These are phyloP conservation scores for Raffaelea albimanens DNA, from an alignment of 2,329 filamentous ascomycete genomes.

Conservation along the genomic window DNA sequence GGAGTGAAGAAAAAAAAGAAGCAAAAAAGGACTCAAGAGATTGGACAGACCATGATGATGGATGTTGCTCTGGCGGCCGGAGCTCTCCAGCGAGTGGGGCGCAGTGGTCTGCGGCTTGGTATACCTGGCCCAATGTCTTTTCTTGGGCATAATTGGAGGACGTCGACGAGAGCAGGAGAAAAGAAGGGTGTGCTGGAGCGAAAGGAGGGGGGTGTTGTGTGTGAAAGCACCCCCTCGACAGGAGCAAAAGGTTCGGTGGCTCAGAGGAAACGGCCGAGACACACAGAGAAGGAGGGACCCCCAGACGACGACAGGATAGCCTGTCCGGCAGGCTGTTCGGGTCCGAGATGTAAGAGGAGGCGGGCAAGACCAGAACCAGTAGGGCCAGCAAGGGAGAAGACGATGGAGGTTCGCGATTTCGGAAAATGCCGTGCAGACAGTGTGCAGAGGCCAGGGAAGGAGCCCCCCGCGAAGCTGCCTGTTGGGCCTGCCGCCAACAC, in stretches of 20 bases:
- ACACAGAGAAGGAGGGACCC: background rate
- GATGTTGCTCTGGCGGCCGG: constrained; percentile 13
- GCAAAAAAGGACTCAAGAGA: background rate
- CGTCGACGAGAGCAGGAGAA: background rate
- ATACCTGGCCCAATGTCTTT: constrained; percentile 44
- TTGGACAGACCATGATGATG: constrained; percentile 13
- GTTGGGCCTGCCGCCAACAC: too few species aligned
- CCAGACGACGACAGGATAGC: background rate
- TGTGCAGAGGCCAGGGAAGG: too few species aligned
- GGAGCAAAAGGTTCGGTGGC: background rate
- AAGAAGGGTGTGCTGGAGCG: background rate
- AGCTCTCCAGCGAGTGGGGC: constrained; percentile 36
- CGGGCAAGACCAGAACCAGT: too few species aligned
- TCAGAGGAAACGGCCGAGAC: background rate
- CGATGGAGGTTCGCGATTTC: too few species aligned
- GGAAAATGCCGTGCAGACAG: too few species aligned
- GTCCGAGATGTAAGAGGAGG: too few species aligned
- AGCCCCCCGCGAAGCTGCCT: too few species aligned
- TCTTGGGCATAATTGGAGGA: constrained; percentile 48
- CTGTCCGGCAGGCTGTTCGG: too few species aligned
- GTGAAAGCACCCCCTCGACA: too few species aligned
- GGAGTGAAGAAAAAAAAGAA: background rate
- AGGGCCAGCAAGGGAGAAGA: too few species aligned
- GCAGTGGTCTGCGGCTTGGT: constrained; percentile 50
- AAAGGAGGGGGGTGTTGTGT: too few species aligned